phyloP scores from a whole-genome alignment of 805 yeast species.

The Starmerella riodocensis region DNA sequence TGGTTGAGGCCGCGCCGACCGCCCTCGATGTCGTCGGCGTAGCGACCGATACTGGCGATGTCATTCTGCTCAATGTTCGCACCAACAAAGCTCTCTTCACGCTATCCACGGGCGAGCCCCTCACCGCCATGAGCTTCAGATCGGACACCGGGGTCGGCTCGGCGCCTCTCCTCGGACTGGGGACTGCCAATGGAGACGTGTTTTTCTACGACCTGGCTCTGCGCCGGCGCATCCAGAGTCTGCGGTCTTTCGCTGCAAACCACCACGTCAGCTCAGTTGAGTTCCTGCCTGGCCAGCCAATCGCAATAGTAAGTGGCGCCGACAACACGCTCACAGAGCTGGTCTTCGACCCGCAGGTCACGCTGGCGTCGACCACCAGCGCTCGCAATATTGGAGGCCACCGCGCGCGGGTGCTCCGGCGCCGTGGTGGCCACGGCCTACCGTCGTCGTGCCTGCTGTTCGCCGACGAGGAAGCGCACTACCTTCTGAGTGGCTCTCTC shows the following conservation, averaged over 20 bases:
- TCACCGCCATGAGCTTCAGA: slow-evolving; percentile 62
- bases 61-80: slow-evolving; percentile 52
- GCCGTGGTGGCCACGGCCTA: slow-evolving; percentile 94
- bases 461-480: slow-evolving; percentile 61
- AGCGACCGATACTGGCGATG: slow-evolving; percentile 58
- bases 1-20: slow-evolving; percentile 64
- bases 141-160: slow-evolving; percentile 50
- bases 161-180: slow-evolving; percentile 66
- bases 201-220: slow-evolving; percentile 71
- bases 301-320: slow-evolving; percentile 76
- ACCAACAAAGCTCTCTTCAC: slow-evolving; percentile 46
- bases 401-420: slow-evolving; percentile 69
- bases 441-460: slow-evolving; percentile 70
- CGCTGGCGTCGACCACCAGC: slow-evolving; percentile 30
- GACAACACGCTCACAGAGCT: slow-evolving; percentile 81
- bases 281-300: slow-evolving; percentile 84
- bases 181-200: slow-evolving; percentile 67
- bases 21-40: slow-evolving; percentile 72
- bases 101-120: slow-evolving; percentile 30
- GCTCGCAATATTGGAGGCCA: slow-evolving; percentile 53
- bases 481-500: slow-evolving; percentile 68
- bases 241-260: slow-evolving; percentile 52
- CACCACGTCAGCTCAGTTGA: slow-evolving; percentile 59
- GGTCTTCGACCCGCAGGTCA: slow-evolving; percentile 82
- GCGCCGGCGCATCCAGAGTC: slow-evolving; percentile 58